Conservation (phyloP, 1,284 basidiomycete genomes). For the Microbotryum intermedium region DNA sequence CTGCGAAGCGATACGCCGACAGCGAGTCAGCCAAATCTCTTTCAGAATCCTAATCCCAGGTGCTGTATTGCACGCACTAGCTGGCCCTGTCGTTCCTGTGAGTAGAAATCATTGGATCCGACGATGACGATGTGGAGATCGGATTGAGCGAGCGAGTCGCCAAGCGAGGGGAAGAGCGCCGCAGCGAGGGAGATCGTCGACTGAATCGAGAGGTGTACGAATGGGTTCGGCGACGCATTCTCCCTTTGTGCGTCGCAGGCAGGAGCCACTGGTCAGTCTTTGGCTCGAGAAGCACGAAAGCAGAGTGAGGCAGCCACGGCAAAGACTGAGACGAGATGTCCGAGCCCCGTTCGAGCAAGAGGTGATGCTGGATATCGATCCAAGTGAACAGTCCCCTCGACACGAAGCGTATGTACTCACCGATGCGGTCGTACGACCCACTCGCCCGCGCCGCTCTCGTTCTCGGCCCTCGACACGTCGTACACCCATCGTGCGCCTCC, state of each 20-base stretch:
- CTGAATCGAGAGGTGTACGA: conserved; percentile 77
- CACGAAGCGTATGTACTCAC: no score
- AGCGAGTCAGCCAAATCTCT: no score
- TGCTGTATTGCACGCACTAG: not conserved
- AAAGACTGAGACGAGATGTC: not conserved
- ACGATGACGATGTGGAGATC: conserved; percentile 70
- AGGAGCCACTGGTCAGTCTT: no score
- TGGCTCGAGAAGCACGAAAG: not conserved
- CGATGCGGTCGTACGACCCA: conserved; percentile 4
- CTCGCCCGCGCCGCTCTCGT: not conserved
- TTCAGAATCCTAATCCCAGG: no score
- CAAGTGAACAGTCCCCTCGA: no score
- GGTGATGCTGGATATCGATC: no score
- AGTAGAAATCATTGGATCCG: conserved; percentile 97
- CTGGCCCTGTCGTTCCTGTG: conserved; percentile 72
- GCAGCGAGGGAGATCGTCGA: conserved; percentile 61
- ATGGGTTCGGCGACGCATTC: conserved; percentile 57
- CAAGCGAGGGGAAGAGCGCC: conserved; percentile 12
- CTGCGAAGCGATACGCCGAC: not conserved
- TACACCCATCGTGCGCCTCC: conserved; percentile 70
- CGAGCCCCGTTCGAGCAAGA: not conserved
- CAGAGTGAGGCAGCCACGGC: conserved; percentile 6
- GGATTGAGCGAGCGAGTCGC: not conserved
- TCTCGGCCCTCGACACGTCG: conserved; percentile 39
- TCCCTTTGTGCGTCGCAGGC: not conserved